phyloP scores from a whole-genome alignment of 768 basidiomycete genomes.

The Boletus vermiculosoides region DNA sequence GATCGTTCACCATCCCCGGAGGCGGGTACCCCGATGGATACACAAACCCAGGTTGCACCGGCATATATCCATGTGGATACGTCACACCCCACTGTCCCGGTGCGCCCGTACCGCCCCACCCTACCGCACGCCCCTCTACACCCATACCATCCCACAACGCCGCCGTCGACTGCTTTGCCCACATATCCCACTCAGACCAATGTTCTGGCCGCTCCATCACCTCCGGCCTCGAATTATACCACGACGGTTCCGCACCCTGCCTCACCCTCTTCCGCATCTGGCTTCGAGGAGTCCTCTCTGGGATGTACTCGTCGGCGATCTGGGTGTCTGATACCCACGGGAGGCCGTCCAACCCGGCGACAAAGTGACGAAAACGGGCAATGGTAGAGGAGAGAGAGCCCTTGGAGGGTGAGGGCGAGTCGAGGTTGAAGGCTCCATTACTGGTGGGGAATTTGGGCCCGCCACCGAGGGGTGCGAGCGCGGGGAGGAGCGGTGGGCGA shows the following conservation, averaged over 20 bases:
- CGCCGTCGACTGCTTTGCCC: conserved; percentile 25
- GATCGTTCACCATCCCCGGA: background rate
- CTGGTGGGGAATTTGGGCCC: background rate
- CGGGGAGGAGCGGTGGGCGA: background rate
- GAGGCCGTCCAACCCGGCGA: conserved; percentile 36
- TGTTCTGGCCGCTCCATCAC: background rate
- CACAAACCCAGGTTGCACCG: conserved; percentile 15
- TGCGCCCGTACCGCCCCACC: background rate
- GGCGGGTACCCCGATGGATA: conserved; percentile 20
- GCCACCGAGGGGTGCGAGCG: background rate
- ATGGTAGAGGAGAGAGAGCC: conserved; percentile 27
- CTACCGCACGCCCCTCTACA: background rate
- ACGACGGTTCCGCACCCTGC: conserved; percentile 26
- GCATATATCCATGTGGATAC: conserved; percentile 26
- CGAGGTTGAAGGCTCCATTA: background rate
- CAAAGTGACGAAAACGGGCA: conserved; percentile 36
- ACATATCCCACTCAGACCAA: conserved; percentile 25
- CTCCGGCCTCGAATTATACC: conserved; percentile 26
- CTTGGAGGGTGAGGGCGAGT: conserved; percentile 5
- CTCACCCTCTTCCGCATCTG: conserved; percentile 11
- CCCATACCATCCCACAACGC: conserved; percentile 5
- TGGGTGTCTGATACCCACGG: conserved; percentile 46
- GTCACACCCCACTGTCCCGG: conserved; percentile 4
- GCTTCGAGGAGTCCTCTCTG: conserved; percentile 29
- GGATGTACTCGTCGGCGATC: conserved; percentile 46